Conservation (phyloP, 2,329 filamentous ascomycete genomes). For the Talaromyces piceae region DNA sequence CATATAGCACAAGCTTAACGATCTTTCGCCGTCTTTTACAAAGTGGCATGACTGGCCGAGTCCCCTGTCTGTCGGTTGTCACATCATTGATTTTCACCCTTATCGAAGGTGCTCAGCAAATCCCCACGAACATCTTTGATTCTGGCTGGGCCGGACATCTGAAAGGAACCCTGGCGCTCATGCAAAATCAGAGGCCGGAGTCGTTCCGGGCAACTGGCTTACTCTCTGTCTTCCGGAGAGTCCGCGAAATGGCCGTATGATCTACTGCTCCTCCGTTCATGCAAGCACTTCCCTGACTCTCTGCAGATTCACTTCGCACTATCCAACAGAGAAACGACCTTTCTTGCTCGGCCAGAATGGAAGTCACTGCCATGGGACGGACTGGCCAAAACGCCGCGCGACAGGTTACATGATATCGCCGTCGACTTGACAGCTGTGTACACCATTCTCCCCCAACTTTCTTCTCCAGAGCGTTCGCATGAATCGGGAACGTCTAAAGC, state of each 20-base stretch:
- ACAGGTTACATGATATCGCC: neutral
- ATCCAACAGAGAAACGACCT: neutral
- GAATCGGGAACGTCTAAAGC: neutral
- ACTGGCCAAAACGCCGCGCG: neutral
- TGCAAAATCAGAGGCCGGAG: neutral
- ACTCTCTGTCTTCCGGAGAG: slow-evolving; percentile 6
- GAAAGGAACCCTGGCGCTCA: slow-evolving; percentile 4
- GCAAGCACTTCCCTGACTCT: no score
- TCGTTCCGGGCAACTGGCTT: slow-evolving; percentile 5
- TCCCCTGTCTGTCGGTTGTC: neutral
- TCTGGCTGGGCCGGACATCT: slow-evolving; percentile 8
- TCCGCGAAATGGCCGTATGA: slow-evolving; percentile 9
- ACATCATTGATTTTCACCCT: slow-evolving; percentile 10
- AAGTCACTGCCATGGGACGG: slow-evolving; percentile 1
- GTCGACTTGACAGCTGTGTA: neutral
- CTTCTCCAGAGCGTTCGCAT: no score
- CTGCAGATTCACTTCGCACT: neutral
- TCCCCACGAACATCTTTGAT: slow-evolving; percentile 1
- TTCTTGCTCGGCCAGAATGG: slow-evolving; percentile 7
- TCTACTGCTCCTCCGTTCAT: no score
- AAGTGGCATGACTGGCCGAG: neutral
- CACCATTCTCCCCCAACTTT: neutral
- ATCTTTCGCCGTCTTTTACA: slow-evolving; percentile 8
- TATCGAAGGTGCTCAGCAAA: slow-evolving; percentile 6
- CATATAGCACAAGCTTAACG: slow-evolving; percentile 5